These are phyloP conservation scores for Scopulariopsis brevicaulis DNA, from an alignment of 2,329 filamentous ascomycete species.

Conservation along the genomic window DNA sequence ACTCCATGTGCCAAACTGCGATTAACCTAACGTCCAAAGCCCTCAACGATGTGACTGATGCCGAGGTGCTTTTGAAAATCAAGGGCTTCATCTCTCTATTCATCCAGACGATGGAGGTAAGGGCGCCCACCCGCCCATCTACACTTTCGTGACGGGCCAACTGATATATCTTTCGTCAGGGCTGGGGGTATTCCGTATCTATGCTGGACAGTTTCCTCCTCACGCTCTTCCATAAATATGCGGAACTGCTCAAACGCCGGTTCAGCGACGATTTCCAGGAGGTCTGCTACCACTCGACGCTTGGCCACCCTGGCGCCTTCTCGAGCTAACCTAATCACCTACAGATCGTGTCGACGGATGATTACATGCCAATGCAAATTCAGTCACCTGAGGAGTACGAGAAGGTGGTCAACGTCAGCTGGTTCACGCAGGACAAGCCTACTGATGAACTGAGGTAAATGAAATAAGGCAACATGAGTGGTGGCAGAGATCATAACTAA, in stretches of 20 bases:
- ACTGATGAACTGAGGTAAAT: slow-evolving; percentile 58
- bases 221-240: slow-evolving; percentile 88
- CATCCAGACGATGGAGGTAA: slow-evolving; percentile 93
- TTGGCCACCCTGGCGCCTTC: background rate
- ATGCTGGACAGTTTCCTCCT: slow-evolving; percentile 76
- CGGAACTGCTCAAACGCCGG: slow-evolving; percentile 75
- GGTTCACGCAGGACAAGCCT: slow-evolving; percentile 80
- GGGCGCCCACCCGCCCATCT: slow-evolving; percentile 10
- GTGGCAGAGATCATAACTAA: background rate
- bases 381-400: slow-evolving; percentile 84
- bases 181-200: slow-evolving; percentile 79
- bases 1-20: slow-evolving; percentile 87
- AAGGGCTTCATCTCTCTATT: slow-evolving; percentile 90
- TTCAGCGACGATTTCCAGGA: slow-evolving; percentile 97
- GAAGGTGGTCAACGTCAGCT: slow-evolving; percentile 91
- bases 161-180: slow-evolving; percentile 30
- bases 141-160: background rate
- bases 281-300: slow-evolving; percentile 26
- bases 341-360: slow-evolving; percentile 73
- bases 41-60: slow-evolving; percentile 69
- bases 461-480: background rate
- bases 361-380: slow-evolving; percentile 99
- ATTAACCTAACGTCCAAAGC: slow-evolving; percentile 74
- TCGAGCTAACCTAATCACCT: background rate
- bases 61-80: slow-evolving; percentile 84